Conservation (phyloP, 2,329 filamentous ascomycete genomes). For the Akanthomyces lecanii region DNA sequence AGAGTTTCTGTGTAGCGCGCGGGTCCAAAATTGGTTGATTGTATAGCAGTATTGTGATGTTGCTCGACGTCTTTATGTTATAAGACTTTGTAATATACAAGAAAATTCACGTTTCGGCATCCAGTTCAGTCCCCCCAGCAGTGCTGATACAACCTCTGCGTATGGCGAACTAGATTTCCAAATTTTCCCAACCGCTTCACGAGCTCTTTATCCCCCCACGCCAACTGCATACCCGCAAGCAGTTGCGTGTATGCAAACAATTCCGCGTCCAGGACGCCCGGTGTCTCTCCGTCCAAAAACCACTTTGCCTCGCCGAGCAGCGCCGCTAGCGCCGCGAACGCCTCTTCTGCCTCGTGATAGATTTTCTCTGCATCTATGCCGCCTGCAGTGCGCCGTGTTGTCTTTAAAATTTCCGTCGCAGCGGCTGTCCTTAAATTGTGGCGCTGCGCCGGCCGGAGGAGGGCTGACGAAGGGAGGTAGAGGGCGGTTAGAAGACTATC, state of each 20-base stretch:
- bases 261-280: constrained; percentile 78
- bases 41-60: not conserved
- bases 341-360: constrained; percentile 41
- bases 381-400: constrained; percentile 37
- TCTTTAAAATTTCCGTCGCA: constrained; percentile 66
- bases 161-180: constrained; percentile 55
- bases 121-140: constrained; percentile 8
- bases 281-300: constrained; percentile 49
- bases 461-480: constrained; percentile 64
- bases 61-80: not conserved
- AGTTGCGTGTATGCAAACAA: constrained; percentile 89
- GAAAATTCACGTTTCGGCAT: not conserved
- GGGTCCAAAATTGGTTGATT: not conserved
- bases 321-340: constrained; percentile 43
- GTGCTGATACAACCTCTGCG: constrained; percentile 35
- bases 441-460: constrained; percentile 61
- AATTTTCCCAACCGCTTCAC: constrained; percentile 51
- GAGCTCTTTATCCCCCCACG: constrained; percentile 62
- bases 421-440: constrained; percentile 70
- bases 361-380: constrained; percentile 33
- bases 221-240: constrained; percentile 60
- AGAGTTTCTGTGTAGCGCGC: not conserved
- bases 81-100: not conserved
- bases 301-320: constrained; percentile 38
- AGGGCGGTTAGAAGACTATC: constrained; percentile 63